Evolutionary conservation across 2,329 filamentous ascomycete genomes (phyloP).

Genomic region (Paracoccidioides brasiliensis): DNA sequence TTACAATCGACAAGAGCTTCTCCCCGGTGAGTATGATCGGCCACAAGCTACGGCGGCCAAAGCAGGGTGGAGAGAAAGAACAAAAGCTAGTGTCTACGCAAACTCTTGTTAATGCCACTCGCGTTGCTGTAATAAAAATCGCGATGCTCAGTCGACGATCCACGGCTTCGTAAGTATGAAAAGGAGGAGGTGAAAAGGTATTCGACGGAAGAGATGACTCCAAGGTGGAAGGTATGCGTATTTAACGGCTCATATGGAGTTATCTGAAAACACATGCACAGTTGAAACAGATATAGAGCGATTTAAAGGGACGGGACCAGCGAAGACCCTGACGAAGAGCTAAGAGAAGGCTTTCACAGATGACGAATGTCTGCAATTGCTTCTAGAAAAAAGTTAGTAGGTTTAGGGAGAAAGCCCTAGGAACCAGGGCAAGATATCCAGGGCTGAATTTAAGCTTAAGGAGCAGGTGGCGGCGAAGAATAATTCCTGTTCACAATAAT

Average conservation of each 20-base stretch:
- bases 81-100: conserved; percentile 12
- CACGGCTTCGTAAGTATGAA: conserved; percentile 8
- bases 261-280: not conserved
- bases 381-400: too few species aligned
- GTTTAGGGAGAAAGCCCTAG: too few species aligned
- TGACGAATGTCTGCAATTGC: not conserved
- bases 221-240: conserved; percentile 11
- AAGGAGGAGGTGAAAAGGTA: conserved; percentile 3
- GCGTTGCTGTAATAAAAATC: conserved; percentile 7
- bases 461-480: not conserved
- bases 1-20: not conserved
- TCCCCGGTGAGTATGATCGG: not conserved
- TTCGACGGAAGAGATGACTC: conserved; percentile 7
- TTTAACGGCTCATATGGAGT: conserved; percentile 1
- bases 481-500: not conserved
- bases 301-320: not conserved
- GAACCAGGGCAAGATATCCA: not conserved
- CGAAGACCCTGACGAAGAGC: not conserved
- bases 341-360: not conserved
- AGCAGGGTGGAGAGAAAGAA: conserved; percentile 13
- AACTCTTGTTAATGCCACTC: conserved; percentile 8
- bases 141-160: conserved; percentile 8
- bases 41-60: conserved; percentile 10
- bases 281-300: not conserved
- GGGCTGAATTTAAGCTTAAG: not conserved